Percentiles rank a stretch among this genome's conserved stretches.
Evolutionary conservation across 2,329 filamentous ascomycete genomes (phyloP).

Genomic region (Cryphonectria parasitica): DNA sequence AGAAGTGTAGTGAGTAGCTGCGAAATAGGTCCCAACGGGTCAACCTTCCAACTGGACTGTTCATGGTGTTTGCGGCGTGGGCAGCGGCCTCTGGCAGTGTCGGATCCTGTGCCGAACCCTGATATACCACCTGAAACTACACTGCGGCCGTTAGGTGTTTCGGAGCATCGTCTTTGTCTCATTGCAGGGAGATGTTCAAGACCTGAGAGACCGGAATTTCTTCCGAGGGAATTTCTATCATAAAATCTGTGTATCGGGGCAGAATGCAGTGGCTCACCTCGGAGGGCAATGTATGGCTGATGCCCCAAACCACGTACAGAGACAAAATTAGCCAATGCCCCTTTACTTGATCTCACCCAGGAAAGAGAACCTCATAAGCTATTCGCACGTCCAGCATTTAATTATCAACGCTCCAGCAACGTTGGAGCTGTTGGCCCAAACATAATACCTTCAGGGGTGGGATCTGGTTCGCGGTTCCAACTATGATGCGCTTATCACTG

Average conservation of each 20-base stretch:
- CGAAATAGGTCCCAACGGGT: constrained; percentile 54
- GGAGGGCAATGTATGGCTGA: constrained; percentile 56
- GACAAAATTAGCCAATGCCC: background rate
- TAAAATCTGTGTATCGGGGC: no score
- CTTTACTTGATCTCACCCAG: background rate
- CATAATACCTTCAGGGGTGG: background rate
- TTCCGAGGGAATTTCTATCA: constrained; percentile 38
- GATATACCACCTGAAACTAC: constrained; percentile 53
- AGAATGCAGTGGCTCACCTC: constrained; percentile 46
- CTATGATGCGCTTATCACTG: background rate
- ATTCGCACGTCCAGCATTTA: background rate
- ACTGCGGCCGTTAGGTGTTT: constrained; percentile 51
- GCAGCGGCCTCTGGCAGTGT: constrained; percentile 48
- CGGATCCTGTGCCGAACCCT: constrained; percentile 56
- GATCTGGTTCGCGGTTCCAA: background rate
- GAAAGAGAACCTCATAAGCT: background rate
- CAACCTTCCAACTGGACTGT: constrained; percentile 33
- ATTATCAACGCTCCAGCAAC: background rate
- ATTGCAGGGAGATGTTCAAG: constrained; percentile 49
- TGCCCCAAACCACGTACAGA: constrained; percentile 56
- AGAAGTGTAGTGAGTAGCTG: constrained; percentile 54
- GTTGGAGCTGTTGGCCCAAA: background rate
- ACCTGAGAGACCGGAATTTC: constrained; percentile 55
- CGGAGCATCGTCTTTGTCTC: constrained; percentile 40
- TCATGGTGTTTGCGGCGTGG: constrained; percentile 34